A percentile compares a stretch with the other conserved stretches of the same genome.
Conservation (phyloP, 2,329 filamentous ascomycete genomes). For the Hymenoscyphus fructigenus region DNA sequence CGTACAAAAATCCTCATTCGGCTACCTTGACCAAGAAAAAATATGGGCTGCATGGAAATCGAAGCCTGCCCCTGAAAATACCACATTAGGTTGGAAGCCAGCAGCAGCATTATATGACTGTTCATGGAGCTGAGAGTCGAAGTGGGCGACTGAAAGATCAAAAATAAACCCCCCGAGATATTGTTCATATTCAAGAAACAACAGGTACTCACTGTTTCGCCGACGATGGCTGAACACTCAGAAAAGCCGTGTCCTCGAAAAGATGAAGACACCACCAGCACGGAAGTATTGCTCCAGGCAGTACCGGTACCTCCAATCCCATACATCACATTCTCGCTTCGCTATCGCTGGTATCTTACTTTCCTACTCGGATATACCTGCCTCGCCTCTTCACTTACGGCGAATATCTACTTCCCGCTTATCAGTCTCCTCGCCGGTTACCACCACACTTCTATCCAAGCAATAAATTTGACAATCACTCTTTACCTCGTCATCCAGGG, state of each 20-base stretch:
- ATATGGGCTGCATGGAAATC: not conserved
- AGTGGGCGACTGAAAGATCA: too few relatives aligned
- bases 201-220: too few relatives aligned
- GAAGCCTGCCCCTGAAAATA: too few relatives aligned
- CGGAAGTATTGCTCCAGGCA: too few relatives aligned
- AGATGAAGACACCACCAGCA: not conserved
- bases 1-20: not conserved
- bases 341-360: not conserved
- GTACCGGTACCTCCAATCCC: too few relatives aligned
- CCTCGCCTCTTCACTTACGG: constrained; percentile 17
- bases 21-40: not conserved
- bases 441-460: constrained; percentile 5
- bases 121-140: too few relatives aligned
- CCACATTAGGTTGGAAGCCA: too few relatives aligned
- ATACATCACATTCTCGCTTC: not conserved
- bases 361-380: constrained; percentile 39
- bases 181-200: too few relatives aligned
- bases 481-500: constrained; percentile 46
- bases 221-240: not conserved
- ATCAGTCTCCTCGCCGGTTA: constrained; percentile 17
- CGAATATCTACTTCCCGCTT: constrained; percentile 24
- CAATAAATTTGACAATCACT: constrained; percentile 27
- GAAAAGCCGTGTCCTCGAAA: not conserved
- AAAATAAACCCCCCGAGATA: too few relatives aligned
- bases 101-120: too few relatives aligned